phyloP scores from a whole-genome alignment of 352 stramenopile genomes.

The Globisporangium cylindrosporum region DNA sequence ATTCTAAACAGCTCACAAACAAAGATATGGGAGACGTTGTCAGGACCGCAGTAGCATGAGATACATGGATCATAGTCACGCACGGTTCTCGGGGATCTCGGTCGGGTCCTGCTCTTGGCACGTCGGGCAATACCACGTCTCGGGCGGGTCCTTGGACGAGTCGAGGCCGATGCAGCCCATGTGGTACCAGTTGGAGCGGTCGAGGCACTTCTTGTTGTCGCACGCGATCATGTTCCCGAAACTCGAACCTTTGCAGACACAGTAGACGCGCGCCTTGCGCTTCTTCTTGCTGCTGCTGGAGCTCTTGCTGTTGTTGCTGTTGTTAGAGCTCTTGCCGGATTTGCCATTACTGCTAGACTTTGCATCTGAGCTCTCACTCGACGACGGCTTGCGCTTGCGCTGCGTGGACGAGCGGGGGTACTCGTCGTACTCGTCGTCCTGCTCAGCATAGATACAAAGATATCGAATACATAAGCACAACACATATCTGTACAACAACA shows the following conservation, averaged over 20 bases:
- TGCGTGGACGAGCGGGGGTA: neutral
- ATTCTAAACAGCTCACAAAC: slow-evolving; percentile 35
- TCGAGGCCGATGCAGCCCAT: slow-evolving; percentile 72
- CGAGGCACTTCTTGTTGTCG: slow-evolving; percentile 74
- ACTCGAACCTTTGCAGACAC: slow-evolving; percentile 68
- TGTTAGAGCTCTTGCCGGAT: neutral
- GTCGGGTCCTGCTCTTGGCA: slow-evolving; percentile 50
- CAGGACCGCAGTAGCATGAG: neutral
- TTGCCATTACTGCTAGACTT: neutral
- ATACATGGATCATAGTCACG: slow-evolving; percentile 13
- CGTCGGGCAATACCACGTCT: slow-evolving; percentile 75
- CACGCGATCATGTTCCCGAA: slow-evolving; percentile 85
- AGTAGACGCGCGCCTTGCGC: slow-evolving; percentile 69
- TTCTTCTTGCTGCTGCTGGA: slow-evolving; percentile 47
- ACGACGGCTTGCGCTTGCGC: slow-evolving; percentile 22
- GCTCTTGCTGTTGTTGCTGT: slow-evolving; percentile 13
- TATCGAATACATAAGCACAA: neutral
- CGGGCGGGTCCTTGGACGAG: slow-evolving; percentile 39
- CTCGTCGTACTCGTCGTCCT: slow-evolving; percentile 5
- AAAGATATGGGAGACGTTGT: neutral
- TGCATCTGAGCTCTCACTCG: slow-evolving; percentile 7
- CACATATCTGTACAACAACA: neutral
- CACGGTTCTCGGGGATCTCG: slow-evolving; percentile 74
- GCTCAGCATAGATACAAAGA: neutral
- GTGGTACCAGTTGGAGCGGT: slow-evolving; percentile 85